These are phyloP conservation scores for Trametes hirsuta DNA, from an alignment of 1,284 basidiomycete species.

Conservation along the genomic window DNA sequence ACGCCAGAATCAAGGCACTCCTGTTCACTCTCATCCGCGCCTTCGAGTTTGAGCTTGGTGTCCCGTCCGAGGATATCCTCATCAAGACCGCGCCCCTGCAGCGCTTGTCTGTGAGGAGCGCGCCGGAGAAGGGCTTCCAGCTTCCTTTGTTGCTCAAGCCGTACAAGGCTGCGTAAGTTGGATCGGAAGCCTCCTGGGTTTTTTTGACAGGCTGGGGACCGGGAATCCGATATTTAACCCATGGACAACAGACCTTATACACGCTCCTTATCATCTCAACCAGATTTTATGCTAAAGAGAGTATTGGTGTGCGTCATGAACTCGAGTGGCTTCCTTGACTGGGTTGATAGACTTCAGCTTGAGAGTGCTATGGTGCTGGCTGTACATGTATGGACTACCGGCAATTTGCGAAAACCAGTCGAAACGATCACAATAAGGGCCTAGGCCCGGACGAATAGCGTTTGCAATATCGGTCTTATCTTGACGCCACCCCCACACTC, in stretches of 20 bases:
- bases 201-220: background rate
- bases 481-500: background rate
- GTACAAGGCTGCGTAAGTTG: constrained; percentile 7
- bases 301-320: background rate
- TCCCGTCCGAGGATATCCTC: constrained; percentile 35
- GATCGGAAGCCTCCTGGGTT: no score
- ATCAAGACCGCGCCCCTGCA: constrained; percentile 11
- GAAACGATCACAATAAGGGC: no score
- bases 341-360: background rate
- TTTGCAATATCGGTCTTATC: background rate
- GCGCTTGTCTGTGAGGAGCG: constrained; percentile 20
- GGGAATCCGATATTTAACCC: background rate
- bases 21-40: constrained; percentile 59
- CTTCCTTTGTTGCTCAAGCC: constrained; percentile 29
- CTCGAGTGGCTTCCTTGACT: background rate
- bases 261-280: no score
- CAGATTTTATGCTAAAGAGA: no score
- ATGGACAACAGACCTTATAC: background rate
- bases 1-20: constrained; percentile 50
- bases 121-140: constrained; percentile 20
- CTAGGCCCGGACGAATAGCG: background rate
- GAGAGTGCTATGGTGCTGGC: no score
- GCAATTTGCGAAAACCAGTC: no score
- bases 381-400: no score
- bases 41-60: constrained; percentile 58